Evolutionary conservation across 1,139 yeast species (phyloP).

Genomic region (Pneumocystis oryctolagi): DNA sequence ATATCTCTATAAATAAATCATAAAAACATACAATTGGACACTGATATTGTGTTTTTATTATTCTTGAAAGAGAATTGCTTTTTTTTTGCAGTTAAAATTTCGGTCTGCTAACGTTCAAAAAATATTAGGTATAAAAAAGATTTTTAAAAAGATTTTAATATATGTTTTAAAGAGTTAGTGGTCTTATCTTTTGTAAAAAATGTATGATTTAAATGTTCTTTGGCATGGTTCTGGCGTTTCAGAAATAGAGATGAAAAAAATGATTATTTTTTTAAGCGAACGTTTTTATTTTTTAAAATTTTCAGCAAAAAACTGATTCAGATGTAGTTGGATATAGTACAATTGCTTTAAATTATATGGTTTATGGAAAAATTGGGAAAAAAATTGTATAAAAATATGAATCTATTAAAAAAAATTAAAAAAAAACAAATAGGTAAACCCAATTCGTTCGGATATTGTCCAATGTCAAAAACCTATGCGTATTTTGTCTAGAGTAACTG

Average conservation of each 20-base stretch:
- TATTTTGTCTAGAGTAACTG: slow-evolving; percentile 58
- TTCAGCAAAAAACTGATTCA: background rate
- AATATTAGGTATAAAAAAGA: background rate
- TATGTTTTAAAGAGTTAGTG: slow-evolving; percentile 1
- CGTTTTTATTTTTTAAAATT: slow-evolving; percentile 6
- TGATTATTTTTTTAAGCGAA: slow-evolving; percentile 11
- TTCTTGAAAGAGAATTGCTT: slow-evolving; percentile 3
- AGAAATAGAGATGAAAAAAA: slow-evolving; percentile 9
- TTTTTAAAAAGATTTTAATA: slow-evolving; percentile 3
- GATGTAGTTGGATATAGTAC: slow-evolving; percentile 15
- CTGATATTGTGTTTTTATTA: background rate
- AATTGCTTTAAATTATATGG: slow-evolving; percentile 13
- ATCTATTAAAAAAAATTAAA: background rate
- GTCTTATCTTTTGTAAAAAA: background rate
- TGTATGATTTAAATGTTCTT: slow-evolving; percentile 15
- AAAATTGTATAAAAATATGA: background rate
- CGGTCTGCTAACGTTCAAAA: slow-evolving; percentile 3
- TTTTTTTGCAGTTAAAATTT: background rate
- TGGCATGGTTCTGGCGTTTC: slow-evolving; percentile 13
- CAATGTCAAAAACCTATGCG: slow-evolving; percentile 31
- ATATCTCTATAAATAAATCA: background rate
- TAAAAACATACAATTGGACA: background rate
- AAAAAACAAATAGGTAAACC: slow-evolving; percentile 14
- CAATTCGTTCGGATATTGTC: slow-evolving; percentile 21
- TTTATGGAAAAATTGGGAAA: slow-evolving; percentile 11